Conservation (phyloP, 75 land plant genomes). For the Larix kaempferi region DNA sequence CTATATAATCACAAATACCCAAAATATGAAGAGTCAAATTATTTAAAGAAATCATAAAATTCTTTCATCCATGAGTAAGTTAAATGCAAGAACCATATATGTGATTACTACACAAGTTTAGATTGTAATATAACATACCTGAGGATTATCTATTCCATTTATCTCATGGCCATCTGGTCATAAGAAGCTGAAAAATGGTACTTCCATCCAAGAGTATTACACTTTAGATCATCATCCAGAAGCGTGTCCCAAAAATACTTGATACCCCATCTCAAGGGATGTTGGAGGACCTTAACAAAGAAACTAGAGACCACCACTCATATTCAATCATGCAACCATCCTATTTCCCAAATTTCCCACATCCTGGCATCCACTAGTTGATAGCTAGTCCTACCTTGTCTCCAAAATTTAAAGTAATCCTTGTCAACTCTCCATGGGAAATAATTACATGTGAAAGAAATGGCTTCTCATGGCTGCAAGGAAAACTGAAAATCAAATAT, state of each 20-base stretch:
- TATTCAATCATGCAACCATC: conserved; percentile 94
- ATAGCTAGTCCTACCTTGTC: conserved; percentile 95
- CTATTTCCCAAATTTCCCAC: conserved; percentile 98
- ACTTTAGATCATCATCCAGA: conserved; percentile 19
- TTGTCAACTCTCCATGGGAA: conserved; percentile 90
- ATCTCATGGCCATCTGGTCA: conserved; percentile 92
- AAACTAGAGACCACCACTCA: conserved; percentile 94
- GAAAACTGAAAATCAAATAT: conserved; percentile 88
- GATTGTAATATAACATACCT: too few species aligned
- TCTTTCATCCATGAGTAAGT: too few species aligned
- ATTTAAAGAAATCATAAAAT: too few species aligned
- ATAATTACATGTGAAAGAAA: conserved; percentile 78
- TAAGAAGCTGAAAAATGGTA: conserved; percentile 80
- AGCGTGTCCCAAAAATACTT: conserved; percentile 93
- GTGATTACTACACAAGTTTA: too few species aligned
- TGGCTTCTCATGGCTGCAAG: conserved; percentile 87
- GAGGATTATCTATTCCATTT: conserved; percentile 80
- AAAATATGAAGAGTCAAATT: too few species aligned
- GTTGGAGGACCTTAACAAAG: conserved; percentile 83
- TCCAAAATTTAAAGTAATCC: conserved; percentile 85
- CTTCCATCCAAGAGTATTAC: conserved; percentile 94
- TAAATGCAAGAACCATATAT: too few species aligned
- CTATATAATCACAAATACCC: too few species aligned
- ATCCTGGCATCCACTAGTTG: conserved; percentile 98
- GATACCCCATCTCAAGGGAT: conserved; percentile 99